Evolutionary conservation across 768 basidiomycete genomes (phyloP).

Genomic region (Pisolithus tinctorius): DNA sequence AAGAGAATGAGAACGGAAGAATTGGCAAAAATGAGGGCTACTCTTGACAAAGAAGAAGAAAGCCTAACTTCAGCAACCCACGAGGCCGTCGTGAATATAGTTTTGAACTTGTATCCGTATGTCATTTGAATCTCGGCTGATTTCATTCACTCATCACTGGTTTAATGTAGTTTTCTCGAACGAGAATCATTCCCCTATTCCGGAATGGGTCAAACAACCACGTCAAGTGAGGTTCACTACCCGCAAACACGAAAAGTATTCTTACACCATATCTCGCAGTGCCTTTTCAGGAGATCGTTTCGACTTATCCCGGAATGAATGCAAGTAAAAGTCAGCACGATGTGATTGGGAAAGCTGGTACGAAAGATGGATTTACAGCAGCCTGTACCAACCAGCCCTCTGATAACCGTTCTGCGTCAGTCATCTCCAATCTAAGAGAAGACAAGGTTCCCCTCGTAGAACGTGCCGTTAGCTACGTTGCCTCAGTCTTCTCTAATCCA

Average conservation of each 20-base stretch:
- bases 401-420: not conserved
- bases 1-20: accelerated
- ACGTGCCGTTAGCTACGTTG: too few species aligned
- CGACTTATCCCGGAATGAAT: conserved; percentile 5
- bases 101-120: conserved; percentile 19
- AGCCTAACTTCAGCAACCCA: conserved; percentile 10
- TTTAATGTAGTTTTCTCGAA: conserved; percentile 11
- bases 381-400: not conserved
- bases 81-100: conserved; percentile 19
- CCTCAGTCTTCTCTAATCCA: too few species aligned
- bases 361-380: not conserved
- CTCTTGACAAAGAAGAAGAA: conserved; percentile 2
- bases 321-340: not conserved
- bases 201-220: not conserved
- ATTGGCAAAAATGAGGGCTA: not conserved
- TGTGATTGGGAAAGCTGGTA: conserved; percentile 1
- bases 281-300: conserved; percentile 3
- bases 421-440: not conserved
- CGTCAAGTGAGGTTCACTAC: conserved; percentile 3
- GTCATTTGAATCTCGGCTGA: conserved; percentile 1
- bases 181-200: conserved; percentile 5
- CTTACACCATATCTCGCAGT: conserved; percentile 1
- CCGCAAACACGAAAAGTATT: not conserved
- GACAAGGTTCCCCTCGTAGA: too few species aligned
- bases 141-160: not conserved